phyloP scores from a whole-genome alignment of 2,329 filamentous ascomycete genomes.

The Orbilia ellipsospora region DNA sequence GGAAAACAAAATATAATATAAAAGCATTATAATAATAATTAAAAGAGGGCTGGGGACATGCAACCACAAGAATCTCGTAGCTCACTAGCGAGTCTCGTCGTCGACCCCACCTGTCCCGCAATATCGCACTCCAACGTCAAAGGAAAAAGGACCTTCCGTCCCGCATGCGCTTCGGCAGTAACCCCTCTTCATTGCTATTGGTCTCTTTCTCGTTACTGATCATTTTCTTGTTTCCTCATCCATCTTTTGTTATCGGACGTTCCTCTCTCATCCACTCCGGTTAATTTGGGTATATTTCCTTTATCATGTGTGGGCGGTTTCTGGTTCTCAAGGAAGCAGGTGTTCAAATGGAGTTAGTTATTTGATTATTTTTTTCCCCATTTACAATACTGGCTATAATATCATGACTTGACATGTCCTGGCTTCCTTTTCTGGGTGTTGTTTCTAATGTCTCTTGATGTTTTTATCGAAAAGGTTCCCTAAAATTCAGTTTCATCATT shows the following conservation, averaged over 20 bases:
- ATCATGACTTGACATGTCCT: constrained; percentile 48
- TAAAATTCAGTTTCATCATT: constrained; percentile 24
- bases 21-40: too few relatives aligned
- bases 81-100: constrained; percentile 24
- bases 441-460: constrained; percentile 19
- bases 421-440: constrained; percentile 52
- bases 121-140: constrained; percentile 35
- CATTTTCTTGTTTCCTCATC: constrained; percentile 24
- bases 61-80: constrained; percentile 5
- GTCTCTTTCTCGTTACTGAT: constrained; percentile 27
- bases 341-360: constrained; percentile 55
- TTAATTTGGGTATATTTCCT: constrained; percentile 54
- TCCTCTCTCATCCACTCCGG: constrained; percentile 47
- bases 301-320: constrained; percentile 54
- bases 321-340: constrained; percentile 55
- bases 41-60: constrained; percentile 9
- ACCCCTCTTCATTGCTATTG: constrained; percentile 39
- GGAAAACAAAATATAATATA: constrained; percentile 14
- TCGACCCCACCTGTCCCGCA: constrained; percentile 53
- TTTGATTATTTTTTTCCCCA: constrained; percentile 18
- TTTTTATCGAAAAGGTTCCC: constrained; percentile 29
- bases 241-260: constrained; percentile 45
- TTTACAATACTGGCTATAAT: constrained; percentile 49
- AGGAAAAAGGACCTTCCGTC: constrained; percentile 29
- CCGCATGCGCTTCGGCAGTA: constrained; percentile 32